Percentiles rank a stretch among this genome's conserved stretches.
Conservation (phyloP, 2,329 filamentous ascomycete species). For the Exophiala mesophila region DNA sequence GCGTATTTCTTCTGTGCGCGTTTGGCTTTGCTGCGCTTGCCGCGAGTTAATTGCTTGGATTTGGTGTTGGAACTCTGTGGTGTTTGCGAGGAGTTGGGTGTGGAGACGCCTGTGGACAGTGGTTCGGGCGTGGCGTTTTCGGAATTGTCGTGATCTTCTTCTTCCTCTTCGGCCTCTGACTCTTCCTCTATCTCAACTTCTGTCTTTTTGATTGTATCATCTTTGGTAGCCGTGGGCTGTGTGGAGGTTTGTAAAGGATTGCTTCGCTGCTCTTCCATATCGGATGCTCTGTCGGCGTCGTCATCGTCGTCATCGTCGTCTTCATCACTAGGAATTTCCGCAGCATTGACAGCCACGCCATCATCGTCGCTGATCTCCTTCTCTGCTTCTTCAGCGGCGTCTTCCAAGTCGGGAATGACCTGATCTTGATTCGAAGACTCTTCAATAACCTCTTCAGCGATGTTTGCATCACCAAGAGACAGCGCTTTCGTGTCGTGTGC, state of each 20-base stretch:
- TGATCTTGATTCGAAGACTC: constrained; percentile 26
- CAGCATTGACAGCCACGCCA: constrained; percentile 32
- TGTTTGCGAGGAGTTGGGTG: constrained; percentile 20
- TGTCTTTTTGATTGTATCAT: constrained; percentile 7
- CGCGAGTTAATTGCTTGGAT: constrained; percentile 17
- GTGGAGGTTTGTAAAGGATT: background rate
- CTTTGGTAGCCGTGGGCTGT: constrained; percentile 33
- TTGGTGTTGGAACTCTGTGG: constrained; percentile 23
- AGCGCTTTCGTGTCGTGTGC: constrained; percentile 21
- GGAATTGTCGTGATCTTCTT: constrained; percentile 4
- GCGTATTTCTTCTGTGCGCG: constrained; percentile 74
- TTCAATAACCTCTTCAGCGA: constrained; percentile 29
- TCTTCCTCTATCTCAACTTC: constrained; percentile 19
- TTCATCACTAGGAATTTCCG: constrained; percentile 18
- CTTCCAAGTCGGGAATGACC: constrained; percentile 27
- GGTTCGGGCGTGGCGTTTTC: constrained; percentile 4
- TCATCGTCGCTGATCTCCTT: constrained; percentile 28
- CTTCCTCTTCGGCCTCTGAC: constrained; percentile 6
- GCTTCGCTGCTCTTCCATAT: constrained; percentile 1
- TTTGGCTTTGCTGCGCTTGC: constrained; percentile 42
- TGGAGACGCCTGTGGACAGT: constrained; percentile 19
- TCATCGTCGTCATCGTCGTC: constrained; percentile 24
- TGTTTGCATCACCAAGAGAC: constrained; percentile 25
- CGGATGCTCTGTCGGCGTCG: constrained; percentile 19
- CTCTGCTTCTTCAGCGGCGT: constrained; percentile 27